Percentiles rank a stretch among this genome's conserved stretches.
Evolutionary conservation across 192 early-diverging fungal genomes (phyloP).

Genomic region (Coemansia sp.): DNA sequence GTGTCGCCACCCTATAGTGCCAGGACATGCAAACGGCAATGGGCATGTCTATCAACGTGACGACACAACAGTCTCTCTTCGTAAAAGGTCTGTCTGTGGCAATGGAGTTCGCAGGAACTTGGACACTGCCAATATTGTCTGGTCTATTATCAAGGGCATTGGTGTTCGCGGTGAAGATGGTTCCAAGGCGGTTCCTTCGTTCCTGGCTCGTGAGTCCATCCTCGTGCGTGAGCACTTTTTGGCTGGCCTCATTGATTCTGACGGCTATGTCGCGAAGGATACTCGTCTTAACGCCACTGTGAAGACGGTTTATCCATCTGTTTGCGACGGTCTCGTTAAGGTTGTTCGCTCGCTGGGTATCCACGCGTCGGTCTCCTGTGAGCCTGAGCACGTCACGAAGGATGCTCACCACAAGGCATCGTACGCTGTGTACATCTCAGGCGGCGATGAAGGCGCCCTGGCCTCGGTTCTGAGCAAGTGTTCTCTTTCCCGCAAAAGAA

Average conservation of each 20-base stretch:
- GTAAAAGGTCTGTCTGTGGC: background rate
- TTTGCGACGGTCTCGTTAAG: slow-evolving; percentile 2
- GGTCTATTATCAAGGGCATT: background rate
- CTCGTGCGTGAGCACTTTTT: slow-evolving; percentile 37
- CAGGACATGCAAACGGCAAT: background rate
- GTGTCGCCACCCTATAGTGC: background rate
- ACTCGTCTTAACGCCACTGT: background rate
- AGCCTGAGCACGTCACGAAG: background rate
- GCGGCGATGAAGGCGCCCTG: background rate
- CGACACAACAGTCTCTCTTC: slow-evolving; percentile 5
- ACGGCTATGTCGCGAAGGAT: background rate
- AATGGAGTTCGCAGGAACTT: background rate
- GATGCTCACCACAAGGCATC: background rate
- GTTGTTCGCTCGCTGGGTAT: slow-evolving; percentile 19
- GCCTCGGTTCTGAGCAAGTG: background rate
- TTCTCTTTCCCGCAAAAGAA: background rate
- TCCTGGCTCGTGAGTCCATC: background rate
- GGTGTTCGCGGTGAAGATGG: background rate
- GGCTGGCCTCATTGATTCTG: slow-evolving; percentile 31
- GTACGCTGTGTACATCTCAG: slow-evolving; percentile 1
- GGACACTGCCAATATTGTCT: background rate
- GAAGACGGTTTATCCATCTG: background rate
- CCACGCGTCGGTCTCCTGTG: background rate
- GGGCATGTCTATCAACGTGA: background rate
- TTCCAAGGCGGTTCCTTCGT: slow-evolving; percentile 1